Conservation (phyloP, 2,329 filamentous ascomycete genomes). For the Cordyceps cicadae region DNA sequence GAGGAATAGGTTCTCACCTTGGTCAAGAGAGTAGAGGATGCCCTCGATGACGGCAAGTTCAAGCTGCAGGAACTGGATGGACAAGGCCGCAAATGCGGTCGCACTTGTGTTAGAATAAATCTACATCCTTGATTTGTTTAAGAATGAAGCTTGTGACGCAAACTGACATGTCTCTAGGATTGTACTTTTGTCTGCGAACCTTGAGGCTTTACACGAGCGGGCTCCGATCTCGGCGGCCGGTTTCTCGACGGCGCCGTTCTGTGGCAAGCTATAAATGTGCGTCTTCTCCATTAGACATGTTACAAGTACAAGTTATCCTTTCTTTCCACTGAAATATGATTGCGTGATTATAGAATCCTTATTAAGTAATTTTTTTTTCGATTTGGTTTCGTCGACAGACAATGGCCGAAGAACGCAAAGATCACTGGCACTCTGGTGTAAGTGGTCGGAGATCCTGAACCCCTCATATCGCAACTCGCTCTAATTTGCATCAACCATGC, state of each 20-base stretch:
- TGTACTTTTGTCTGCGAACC: not conserved
- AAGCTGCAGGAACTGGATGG: constrained; percentile 42
- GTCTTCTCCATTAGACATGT: not conserved
- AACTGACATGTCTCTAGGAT: not conserved
- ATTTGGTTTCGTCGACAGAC: not conserved
- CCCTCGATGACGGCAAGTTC: constrained; percentile 53
- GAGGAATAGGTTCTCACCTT: constrained; percentile 80
- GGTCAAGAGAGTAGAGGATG: constrained; percentile 72
- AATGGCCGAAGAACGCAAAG: constrained; percentile 18
- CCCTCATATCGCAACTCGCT: constrained; percentile 10
- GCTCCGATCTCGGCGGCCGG: constrained; percentile 6
- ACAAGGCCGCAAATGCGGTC: constrained; percentile 21
- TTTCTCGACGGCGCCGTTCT: not conserved
- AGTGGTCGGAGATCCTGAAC: constrained; percentile 10
- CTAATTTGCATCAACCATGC: constrained; percentile 1
- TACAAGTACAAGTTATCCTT: not conserved
- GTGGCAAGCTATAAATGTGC: not conserved
- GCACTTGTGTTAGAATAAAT: not conserved
- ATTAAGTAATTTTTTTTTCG: not conserved
- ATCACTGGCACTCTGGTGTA: constrained; percentile 22
- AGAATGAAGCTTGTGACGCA: not conserved
- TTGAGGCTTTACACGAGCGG: not conserved
- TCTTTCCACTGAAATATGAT: not conserved
- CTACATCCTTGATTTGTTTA: not conserved
- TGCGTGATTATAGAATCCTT: not conserved